phyloP scores from a whole-genome alignment of 768 basidiomycete species.

The Suillus americanus region DNA sequence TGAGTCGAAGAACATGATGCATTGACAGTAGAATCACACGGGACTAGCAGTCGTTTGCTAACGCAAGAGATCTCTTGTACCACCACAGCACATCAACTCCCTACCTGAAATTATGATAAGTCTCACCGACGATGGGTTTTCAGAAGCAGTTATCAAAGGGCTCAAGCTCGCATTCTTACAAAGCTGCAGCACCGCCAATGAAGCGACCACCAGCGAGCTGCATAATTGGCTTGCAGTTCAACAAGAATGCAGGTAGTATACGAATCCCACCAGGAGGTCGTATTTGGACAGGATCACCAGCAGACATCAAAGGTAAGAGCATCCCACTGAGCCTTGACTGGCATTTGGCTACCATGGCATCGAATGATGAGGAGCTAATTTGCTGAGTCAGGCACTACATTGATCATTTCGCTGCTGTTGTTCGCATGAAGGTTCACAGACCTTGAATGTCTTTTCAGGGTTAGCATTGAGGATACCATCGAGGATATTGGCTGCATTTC shows the following conservation, averaged over 20 bases:
- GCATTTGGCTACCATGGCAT: constrained; percentile 13
- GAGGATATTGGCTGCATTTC: background rate
- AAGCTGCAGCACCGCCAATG: background rate
- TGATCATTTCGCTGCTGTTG: background rate
- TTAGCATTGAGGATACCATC: no score
- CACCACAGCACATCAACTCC: background rate
- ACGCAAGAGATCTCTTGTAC: background rate
- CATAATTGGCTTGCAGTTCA: background rate
- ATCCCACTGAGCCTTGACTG: constrained; percentile 17
- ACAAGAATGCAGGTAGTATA: background rate
- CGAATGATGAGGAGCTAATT: constrained; percentile 21
- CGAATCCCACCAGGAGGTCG: background rate
- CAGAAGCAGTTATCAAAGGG: constrained; percentile 25
- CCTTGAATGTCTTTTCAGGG: constrained; percentile 47
- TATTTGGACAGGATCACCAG: background rate
- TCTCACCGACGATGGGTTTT: constrained; percentile 29
- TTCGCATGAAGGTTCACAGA: constrained; percentile 41
- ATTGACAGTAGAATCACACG: no score
- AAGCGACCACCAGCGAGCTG: background rate
- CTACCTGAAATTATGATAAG: constrained; percentile 24
- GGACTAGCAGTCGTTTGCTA: no score
- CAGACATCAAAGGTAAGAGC: constrained; percentile 21
- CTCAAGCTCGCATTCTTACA: background rate
- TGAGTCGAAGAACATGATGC: no score
- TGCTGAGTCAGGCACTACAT: background rate